phyloP scores from a whole-genome alignment of 1,284 basidiomycete species.

The Xerocomus minutiporus region DNA sequence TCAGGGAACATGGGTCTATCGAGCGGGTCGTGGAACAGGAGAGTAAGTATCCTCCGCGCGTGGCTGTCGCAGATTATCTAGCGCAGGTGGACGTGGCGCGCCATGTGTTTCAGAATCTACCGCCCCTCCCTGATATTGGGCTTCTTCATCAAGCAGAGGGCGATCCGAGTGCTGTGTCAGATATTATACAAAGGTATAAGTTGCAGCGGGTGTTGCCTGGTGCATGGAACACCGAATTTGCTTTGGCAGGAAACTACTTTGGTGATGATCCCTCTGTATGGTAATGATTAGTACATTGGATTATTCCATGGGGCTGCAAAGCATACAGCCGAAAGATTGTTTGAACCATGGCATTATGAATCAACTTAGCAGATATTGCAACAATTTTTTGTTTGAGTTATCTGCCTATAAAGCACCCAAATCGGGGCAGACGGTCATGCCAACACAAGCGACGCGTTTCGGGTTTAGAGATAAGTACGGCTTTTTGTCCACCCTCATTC shows the following conservation, averaged over 20 bases:
- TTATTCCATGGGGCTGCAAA: too few species aligned
- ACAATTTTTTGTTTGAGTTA: too few species aligned
- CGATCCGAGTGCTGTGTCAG: slow-evolving; percentile 40
- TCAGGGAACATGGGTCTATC: slow-evolving; percentile 66
- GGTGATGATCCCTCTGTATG: slow-evolving; percentile 47
- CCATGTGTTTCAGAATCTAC: slow-evolving; percentile 57
- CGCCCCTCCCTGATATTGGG: slow-evolving; percentile 48
- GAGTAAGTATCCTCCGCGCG: slow-evolving; percentile 46
- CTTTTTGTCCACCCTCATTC: not conserved
- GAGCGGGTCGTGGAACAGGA: slow-evolving; percentile 64
- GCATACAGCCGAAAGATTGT: too few species aligned
- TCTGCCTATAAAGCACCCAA: too few species aligned
- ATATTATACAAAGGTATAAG: slow-evolving; percentile 46
- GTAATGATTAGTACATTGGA: not conserved
- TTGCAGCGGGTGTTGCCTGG: slow-evolving; percentile 41
- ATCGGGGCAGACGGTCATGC: too few species aligned
- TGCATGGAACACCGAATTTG: slow-evolving; percentile 42
- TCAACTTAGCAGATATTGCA: too few species aligned
- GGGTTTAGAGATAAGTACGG: not conserved
- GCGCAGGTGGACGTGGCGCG: slow-evolving; percentile 57
- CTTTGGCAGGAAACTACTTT: slow-evolving; percentile 62
- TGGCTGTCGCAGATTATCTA: slow-evolving; percentile 49
- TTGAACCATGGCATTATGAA: too few species aligned
- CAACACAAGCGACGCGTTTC: not conserved
- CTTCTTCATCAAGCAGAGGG: slow-evolving; percentile 34